Evolutionary conservation across 202 grass and related monocot species (phyloP).

Genomic region (Eragrostis tef): DNA sequence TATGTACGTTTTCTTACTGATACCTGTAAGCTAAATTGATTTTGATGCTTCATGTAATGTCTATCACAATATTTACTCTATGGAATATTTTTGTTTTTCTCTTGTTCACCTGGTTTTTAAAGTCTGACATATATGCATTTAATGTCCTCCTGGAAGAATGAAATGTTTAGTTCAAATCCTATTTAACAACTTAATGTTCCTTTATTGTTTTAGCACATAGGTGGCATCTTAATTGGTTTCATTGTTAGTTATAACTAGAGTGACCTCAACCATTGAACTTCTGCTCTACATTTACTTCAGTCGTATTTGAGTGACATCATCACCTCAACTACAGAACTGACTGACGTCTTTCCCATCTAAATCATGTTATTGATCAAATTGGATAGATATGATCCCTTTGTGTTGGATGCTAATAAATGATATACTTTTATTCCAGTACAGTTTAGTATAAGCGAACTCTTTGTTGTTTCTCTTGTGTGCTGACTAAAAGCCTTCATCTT

Average conservation of each 20-base stretch:
- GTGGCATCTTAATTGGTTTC: slow-evolving; percentile 1
- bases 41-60: slow-evolving; percentile 2
- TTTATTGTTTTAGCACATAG: slow-evolving; percentile 7
- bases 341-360: slow-evolving; percentile 2
- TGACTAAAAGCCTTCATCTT: slow-evolving; percentile 45
- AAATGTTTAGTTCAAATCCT: not conserved
- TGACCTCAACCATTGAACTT: not conserved
- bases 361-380: slow-evolving; percentile 32
- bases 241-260: slow-evolving; percentile 9
- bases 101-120: not conserved
- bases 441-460: not conserved
- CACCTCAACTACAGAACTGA: not conserved
- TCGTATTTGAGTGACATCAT: slow-evolving; percentile 11
- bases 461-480: slow-evolving; percentile 16
- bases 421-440: slow-evolving; percentile 28
- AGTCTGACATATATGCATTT: slow-evolving; percentile 11
- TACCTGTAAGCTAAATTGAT: not conserved
- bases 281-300: not conserved
- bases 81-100: not conserved
- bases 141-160: not conserved
- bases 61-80: not conserved
- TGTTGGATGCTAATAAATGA: not conserved
- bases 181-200: not conserved
- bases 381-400: slow-evolving; percentile 11
- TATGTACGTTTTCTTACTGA: slow-evolving; percentile 6